Evolutionary conservation across 139 green algal genomes (phyloP).

Genomic region (Chlamydomonas sphaeroides): DNA sequence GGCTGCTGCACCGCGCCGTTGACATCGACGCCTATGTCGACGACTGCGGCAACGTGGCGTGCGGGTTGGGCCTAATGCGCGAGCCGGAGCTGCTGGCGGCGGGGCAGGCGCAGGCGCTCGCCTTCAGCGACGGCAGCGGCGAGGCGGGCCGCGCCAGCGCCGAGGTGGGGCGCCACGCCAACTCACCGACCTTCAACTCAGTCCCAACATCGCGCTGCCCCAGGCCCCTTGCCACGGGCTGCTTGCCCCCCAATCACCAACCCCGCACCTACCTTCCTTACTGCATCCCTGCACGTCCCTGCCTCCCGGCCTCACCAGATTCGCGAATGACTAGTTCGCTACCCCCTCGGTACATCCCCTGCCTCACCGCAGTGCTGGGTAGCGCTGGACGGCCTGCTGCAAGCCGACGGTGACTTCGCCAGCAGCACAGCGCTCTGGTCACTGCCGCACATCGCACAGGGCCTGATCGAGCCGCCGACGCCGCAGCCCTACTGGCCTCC

Average conservation of each 20-base stretch:
- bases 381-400: no score
- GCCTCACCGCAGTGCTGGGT: neutral
- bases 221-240: neutral
- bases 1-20: neutral
- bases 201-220: neutral
- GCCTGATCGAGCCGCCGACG: neutral
- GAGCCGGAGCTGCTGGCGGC: constrained; percentile 11
- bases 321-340: no score
- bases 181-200: neutral
- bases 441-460: neutral
- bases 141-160: neutral
- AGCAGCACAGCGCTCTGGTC: no score
- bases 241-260: neutral
- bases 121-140: constrained; percentile 12
- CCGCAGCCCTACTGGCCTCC: constrained; percentile 31
- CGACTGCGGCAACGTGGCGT: constrained; percentile 3
- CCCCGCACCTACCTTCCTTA: no score
- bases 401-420: no score
- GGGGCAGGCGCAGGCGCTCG: neutral
- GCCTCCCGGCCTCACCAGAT: neutral
- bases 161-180: neutral
- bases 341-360: no score
- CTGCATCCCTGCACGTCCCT: neutral
- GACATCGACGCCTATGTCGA: constrained; percentile 13
- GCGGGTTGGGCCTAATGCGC: neutral